Base-by-base conservation (phyloP, 2,329 filamentous ascomycete genomes). In the Gaeumannomyces tritici region DNA sequence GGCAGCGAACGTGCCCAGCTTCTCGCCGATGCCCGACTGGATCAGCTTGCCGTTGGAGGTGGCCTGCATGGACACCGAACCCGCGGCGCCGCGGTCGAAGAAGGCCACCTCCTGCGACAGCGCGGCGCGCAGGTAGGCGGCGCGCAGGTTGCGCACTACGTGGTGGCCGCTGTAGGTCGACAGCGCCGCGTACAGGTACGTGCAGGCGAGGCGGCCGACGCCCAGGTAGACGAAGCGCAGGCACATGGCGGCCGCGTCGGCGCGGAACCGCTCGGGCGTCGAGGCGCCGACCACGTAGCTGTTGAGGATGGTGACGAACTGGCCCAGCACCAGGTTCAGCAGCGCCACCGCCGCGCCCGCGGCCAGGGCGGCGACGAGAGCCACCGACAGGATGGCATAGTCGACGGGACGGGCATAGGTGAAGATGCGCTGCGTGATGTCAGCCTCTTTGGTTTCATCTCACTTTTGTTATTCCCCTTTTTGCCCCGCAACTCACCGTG, bases 181-280 rank as follows among this genome's bases (percentile, higher is more conserved):
- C 59, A 74, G 71, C 3, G 72, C 68, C 58, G 75, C 75, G 69
- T 77, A 76, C 24, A 76, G 68, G 65, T 85, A 86, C 15, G 79
- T 75, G 21, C 83, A 70, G 27, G 73, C 68, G 63, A 85, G 81
- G 57, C 81, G 79, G 0, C 71, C 83, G 60, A 85, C 73, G 66
- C 84, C 84, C 15, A 86, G 73, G 64, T 85, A 86, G 29, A 86
- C 74, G 66, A 86, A 84, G 68, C 81, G 85, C 7, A 86, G 71
- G 7, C 33, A 15, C 24, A 58, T 27, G 11, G 51, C 4, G 2
- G 55, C 47, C 31, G 51, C n/a, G 4, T 24, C 29, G 27, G 55
- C 31, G 12, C 55, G 24, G 61, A 62, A 62, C 33, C 57, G 29
- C 21, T 56, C 54, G 6, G 51, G 27, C 3, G 61, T 28, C 12